Base-by-base conservation (phyloP, 495 filamentous ascomycete genomes). In the Mytilinidion resinicola region DNA sequence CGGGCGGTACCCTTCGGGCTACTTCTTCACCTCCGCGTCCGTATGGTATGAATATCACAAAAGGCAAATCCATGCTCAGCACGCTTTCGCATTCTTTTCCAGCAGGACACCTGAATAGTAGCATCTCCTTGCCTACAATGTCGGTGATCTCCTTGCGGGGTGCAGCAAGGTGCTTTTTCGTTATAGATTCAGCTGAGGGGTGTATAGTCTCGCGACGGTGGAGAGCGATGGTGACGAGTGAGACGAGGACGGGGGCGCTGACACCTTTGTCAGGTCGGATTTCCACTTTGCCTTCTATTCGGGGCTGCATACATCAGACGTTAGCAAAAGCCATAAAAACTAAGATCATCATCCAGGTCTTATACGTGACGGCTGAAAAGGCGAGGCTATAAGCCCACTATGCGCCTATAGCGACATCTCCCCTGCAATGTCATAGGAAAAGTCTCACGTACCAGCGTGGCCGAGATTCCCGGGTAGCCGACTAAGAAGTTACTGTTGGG, bases 231-330 rank as follows among this genome's bases (percentile, higher is more conserved):
- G 90, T 91, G 60, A 98, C 93, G 65, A 96, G 84, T 34, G 93
- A 96, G 56, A 98, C 81, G 63, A 82, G 81, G 72, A 97, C 91
- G 17, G 93, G 90, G 9, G 89, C 90, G 33, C 89, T 89, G 65
- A 87, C 82, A 38, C 93, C 93, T 38, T 82, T 76, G 62, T 80
- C 79, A 36, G 93, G 95, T 55, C 93, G 85, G 62, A 98, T 95
- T 76, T 98, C 93, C 71, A 98, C 93, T 74, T 95, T 96, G 56
- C 93, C 93, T 76, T 96, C 91, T 74, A 98, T 90, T 63, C 93
- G 85, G 59, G 93, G 93, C 90, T 96, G 68, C 17, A 33, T 25
- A 30, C 25, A 30, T 30, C 25, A 33, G 1, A 44, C n/a, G 55
- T 63, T 43, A 63, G 60, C 55, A 54, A 43, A 43, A n/a, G 1